These are phyloP conservation scores for Ramaria rubella DNA, from an alignment of 768 basidiomycete species.

Conservation along the genomic window DNA sequence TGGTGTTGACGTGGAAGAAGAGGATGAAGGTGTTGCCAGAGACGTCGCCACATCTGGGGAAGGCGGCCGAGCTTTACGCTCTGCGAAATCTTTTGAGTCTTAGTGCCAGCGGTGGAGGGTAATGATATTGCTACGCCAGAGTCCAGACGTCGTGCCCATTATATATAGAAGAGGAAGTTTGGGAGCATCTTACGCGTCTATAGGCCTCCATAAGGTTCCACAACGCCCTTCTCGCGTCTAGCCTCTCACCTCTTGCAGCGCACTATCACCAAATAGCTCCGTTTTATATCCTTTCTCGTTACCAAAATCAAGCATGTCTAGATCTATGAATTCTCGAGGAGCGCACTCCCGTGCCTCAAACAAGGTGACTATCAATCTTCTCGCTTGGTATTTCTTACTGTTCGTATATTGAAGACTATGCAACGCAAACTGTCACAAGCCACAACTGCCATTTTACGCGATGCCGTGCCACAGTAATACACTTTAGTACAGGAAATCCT, in stretches of 20 bases:
- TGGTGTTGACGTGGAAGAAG: neutral
- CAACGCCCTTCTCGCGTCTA: slow-evolving; percentile 29
- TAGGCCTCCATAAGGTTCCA: slow-evolving; percentile 16
- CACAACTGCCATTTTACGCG: too few species aligned
- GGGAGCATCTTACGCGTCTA: neutral
- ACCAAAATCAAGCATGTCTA: too few species aligned
- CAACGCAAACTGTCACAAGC: too few species aligned
- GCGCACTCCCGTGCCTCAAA: too few species aligned
- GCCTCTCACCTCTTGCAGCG: slow-evolving; percentile 49
- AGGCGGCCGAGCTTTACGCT: neutral
- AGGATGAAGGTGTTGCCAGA: too few species aligned
- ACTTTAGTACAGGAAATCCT: too few species aligned
- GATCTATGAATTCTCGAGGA: too few species aligned
- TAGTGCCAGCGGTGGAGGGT: neutral
- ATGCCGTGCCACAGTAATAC: too few species aligned
- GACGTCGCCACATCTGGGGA: neutral
- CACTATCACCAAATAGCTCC: slow-evolving; percentile 42
- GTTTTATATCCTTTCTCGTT: too few species aligned
- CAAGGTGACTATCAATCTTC: too few species aligned
- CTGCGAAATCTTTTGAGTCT: neutral
- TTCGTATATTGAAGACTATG: too few species aligned
- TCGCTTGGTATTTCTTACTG: too few species aligned
- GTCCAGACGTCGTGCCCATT: neutral
- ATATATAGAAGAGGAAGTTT: neutral
- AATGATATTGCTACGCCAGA: neutral